Evolutionary conservation across 345 rosid genomes (phyloP), one percentile per base, ranked within the genome.

Genomic region (Dipteronia dyeriana): DNA sequence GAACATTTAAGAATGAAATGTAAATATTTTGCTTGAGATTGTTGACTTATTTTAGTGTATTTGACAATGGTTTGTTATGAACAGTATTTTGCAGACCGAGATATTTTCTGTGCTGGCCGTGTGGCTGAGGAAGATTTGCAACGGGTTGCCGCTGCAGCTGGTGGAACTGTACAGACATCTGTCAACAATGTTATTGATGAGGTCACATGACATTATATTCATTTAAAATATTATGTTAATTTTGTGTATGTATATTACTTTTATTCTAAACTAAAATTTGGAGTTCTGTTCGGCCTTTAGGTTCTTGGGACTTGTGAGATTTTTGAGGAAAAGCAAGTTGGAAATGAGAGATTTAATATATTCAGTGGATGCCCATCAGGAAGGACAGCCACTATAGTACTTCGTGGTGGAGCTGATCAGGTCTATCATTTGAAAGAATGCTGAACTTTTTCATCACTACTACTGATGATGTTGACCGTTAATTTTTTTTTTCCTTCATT

Each of bases 341-440:
- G 99, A 82, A 91, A 92, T 78, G 99, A 97, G 84, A 91, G 99
- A 84, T 97, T 91, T 80, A 97, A 97, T 79, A 90, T 97, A 86
- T 97, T 97, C 88, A 91, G 97, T 54, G 99, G 99, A 70, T 97
- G 99, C 84, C 98, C 97, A 67, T 92, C 95, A 34, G 99, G 96
- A 78, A 84, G 2, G 49, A 97, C 99, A 47, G 99, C 99, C 19
- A 97, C 99, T 41, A 91, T 97, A 65, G 98, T 97, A 82, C 98
- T 97, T 80, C 99, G 99, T 78, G 99, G 99, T 84, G 99, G 99
- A 78, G 99, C 99, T 75, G 98, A 94, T 88, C 99, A 97, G 98
- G 99, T 97, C 75, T 85, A 76, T 75, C 66, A 43, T 81, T 70
- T 71, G 71, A 71, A 65, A 31, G 20, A 54, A 9, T 23, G 17